Conservation (phyloP, 2,329 filamentous ascomycete genomes). For the Penicillium sumatraense region DNA sequence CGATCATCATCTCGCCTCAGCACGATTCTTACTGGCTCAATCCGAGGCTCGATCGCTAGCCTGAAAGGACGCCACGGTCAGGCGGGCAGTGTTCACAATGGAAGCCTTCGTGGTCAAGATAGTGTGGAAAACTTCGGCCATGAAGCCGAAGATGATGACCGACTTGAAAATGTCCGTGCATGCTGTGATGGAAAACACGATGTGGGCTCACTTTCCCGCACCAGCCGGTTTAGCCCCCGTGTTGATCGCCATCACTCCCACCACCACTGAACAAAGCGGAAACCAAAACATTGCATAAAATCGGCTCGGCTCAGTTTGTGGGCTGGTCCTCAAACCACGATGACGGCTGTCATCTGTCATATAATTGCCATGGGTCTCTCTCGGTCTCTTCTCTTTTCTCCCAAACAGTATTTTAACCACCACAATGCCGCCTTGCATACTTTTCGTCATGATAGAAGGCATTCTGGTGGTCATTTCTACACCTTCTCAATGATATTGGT, state of each 20-base stretch:
- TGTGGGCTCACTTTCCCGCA: slow-evolving; percentile 55
- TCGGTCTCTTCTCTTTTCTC: slow-evolving; percentile 11
- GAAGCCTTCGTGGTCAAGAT: slow-evolving; percentile 59
- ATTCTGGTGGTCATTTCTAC: slow-evolving; percentile 1
- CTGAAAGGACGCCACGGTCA: slow-evolving; percentile 48
- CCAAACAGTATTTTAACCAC: slow-evolving; percentile 9
- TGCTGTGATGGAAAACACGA: slow-evolving; percentile 94
- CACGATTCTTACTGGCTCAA: slow-evolving; percentile 52
- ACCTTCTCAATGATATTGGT: background rate
- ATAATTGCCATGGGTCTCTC: slow-evolving; percentile 29
- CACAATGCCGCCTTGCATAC: background rate
- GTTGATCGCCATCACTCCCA: slow-evolving; percentile 45
- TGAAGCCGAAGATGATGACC: slow-evolving; percentile 68
- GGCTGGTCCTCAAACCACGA: slow-evolving; percentile 29
- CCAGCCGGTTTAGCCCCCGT: slow-evolving; percentile 46
- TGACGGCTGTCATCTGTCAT: slow-evolving; percentile 23
- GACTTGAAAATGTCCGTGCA: slow-evolving; percentile 91
- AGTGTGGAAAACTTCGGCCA: slow-evolving; percentile 82
- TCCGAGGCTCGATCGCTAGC: slow-evolving; percentile 57
- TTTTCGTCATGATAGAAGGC: slow-evolving; percentile 8
- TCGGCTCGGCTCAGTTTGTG: slow-evolving; percentile 28
- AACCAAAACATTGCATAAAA: slow-evolving; percentile 7
- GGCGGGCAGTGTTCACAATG: slow-evolving; percentile 43
- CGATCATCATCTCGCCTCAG: slow-evolving; percentile 53
- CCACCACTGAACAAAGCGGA: slow-evolving; percentile 34